Percentiles rank a stretch among this genome's conserved stretches.
These are phyloP conservation scores for Wakefieldia striispora DNA, from an alignment of 768 basidiomycete genomes.

Conservation along the genomic window DNA sequence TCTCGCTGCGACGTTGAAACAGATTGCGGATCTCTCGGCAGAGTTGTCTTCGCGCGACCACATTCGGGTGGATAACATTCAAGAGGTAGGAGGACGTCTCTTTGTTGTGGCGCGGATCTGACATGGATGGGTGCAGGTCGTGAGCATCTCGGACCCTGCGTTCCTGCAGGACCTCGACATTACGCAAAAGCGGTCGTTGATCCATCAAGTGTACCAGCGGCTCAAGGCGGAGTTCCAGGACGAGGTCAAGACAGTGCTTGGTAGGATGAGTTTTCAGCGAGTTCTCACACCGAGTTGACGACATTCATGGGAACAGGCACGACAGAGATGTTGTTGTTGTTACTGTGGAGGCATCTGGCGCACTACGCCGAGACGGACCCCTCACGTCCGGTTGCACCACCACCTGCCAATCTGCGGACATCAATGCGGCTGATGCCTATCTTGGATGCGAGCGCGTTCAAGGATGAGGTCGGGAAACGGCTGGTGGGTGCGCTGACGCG, in stretches of 20 bases:
- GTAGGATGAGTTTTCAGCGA: slow-evolving; percentile 36
- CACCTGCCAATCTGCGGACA: slow-evolving; percentile 37
- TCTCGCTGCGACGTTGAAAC: slow-evolving; percentile 58
- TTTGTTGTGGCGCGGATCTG: neutral
- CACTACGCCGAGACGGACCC: slow-evolving; percentile 50
- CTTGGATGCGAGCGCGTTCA: slow-evolving; percentile 58
- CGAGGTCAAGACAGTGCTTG: slow-evolving; percentile 53
- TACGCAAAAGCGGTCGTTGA: slow-evolving; percentile 62
- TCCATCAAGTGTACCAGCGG: slow-evolving; percentile 58
- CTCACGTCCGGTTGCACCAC: slow-evolving; percentile 1
- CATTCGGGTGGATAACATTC: slow-evolving; percentile 65
- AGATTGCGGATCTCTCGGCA: slow-evolving; percentile 63
- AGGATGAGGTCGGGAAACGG: slow-evolving; percentile 51
- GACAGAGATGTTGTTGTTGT: slow-evolving; percentile 74
- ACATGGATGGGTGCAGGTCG: slow-evolving; percentile 37
- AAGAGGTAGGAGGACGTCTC: slow-evolving; percentile 48
- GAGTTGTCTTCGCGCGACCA: slow-evolving; percentile 74
- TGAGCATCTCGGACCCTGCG: slow-evolving; percentile 48
- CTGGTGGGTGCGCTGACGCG: slow-evolving; percentile 55
- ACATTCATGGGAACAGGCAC: slow-evolving; percentile 42
- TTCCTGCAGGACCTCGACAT: slow-evolving; percentile 68
- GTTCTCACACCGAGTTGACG: neutral
- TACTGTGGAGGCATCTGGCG: slow-evolving; percentile 78
- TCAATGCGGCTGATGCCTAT: slow-evolving; percentile 57
- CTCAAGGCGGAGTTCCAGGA: slow-evolving; percentile 40